Base-by-base conservation (phyloP, 2,329 filamentous ascomycete genomes). In the Ploettnerulaceae sp. region DNA sequence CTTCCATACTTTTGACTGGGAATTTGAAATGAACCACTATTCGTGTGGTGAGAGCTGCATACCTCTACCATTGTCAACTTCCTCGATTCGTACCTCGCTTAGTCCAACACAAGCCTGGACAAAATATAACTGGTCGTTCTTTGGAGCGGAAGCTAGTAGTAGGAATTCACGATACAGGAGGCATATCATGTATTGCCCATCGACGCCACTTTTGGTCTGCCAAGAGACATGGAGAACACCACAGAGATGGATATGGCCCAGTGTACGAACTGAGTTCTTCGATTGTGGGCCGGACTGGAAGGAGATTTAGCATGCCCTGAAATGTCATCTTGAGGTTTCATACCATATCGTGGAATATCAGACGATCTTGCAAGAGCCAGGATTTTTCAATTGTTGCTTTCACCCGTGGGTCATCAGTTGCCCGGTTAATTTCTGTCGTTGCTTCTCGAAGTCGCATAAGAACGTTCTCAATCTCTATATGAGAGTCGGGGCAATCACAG, bases 191-290 rank as follows among this genome's bases (percentile, higher is more conserved):
- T 95, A 96, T 54, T 82, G 77, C 5, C 90, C 91, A 34, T 79
- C 75, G 14, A 88, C 76, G 8, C 76, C 73, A 7, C 80, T 75
- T 35, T 74, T 74, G 1, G 79, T 82, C 60, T 93, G 85, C 73
- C 90, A 96, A 43, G 87, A 86, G 48, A 89, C 77, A 65, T 95
- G 81, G 3, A 97, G 73, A 21, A 84, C 83, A 28, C 91, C 91
- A 53, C 90, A 96, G 3, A 95, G 71, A 22, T 79, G 76, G 22
- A 95, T 76, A 47, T 89, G 84, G 0, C 91, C 91, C 47, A 96
- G 79, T 1, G 86, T 76, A 45, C 85, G 84, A 57, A 94, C 84
- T n/a, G 84, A 71, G 49, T 77, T 79, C 53, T 75, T 81, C 2
- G 75, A 77, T 14, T 69, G 67, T 44, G 73, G 68, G 57, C 76